These are phyloP conservation scores for Phytophthora quininea DNA, from an alignment of 352 stramenopile genomes.

Conservation along the genomic window DNA sequence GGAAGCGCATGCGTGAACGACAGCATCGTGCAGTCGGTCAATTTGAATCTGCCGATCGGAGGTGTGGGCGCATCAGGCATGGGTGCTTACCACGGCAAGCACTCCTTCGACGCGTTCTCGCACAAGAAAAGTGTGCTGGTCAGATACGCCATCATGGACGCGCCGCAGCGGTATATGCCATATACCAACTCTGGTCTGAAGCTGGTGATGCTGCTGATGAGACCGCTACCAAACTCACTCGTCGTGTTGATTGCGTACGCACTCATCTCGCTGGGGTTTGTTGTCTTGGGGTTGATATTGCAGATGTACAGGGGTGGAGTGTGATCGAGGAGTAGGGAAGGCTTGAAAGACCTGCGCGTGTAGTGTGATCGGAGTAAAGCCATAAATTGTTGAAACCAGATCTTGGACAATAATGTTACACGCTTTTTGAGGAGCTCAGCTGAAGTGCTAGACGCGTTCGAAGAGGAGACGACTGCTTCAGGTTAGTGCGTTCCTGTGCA, in stretches of 20 bases:
- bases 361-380: not conserved
- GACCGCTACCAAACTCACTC: conserved; percentile 30
- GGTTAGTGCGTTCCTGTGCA: conserved; percentile 26
- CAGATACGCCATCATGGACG: conserved; percentile 59
- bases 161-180: conserved; percentile 67
- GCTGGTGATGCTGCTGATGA: conserved; percentile 28
- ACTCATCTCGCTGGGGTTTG: conserved; percentile 24
- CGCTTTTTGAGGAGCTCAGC: conserved; percentile 41
- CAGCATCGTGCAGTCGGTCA: conserved; percentile 72
- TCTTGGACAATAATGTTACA: conserved; percentile 36
- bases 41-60: conserved; percentile 78
- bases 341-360: too few relatives aligned
- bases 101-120: conserved; percentile 80
- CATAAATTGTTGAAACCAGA: conserved; percentile 7
- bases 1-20: conserved; percentile 83
- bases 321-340: not conserved
- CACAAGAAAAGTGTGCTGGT: conserved; percentile 70
- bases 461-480: conserved; percentile 38
- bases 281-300: conserved; percentile 22
- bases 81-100: conserved; percentile 83
- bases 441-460: conserved; percentile 54
- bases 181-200: conserved; percentile 39
- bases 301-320: conserved; percentile 10
- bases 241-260: conserved; percentile 32
- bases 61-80: conserved; percentile 83